Evolutionary conservation across 2,329 filamentous ascomycete species (phyloP).

Genomic region (Cercospora sp.): DNA sequence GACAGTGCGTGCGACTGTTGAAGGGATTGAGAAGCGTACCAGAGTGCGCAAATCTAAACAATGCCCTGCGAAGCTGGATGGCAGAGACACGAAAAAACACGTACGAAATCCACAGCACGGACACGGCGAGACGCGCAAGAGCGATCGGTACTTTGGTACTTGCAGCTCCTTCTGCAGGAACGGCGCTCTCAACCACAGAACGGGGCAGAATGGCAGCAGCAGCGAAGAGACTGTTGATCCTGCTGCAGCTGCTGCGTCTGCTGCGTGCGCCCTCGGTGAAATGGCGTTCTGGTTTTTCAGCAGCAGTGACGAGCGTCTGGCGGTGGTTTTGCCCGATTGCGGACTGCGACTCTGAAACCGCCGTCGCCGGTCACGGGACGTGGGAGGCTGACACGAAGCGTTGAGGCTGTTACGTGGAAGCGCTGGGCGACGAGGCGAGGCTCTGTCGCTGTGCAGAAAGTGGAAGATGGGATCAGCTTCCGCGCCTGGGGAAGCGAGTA

Average conservation of each 20-base stretch:
- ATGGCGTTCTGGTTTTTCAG: background rate
- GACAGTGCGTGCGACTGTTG: background rate
- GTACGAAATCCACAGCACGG: background rate
- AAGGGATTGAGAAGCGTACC: background rate
- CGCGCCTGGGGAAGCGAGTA: background rate
- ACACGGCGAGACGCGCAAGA: background rate
- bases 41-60: background rate
- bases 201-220: background rate
- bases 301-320: background rate
- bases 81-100: background rate
- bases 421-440: background rate
- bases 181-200: background rate
- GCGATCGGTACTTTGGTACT: background rate
- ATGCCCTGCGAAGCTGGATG: background rate
- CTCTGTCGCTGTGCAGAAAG: background rate
- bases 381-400: background rate
- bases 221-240: background rate
- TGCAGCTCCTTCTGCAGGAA: background rate
- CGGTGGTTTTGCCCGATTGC: background rate
- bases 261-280: background rate
- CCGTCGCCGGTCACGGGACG: background rate
- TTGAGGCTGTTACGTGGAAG: background rate
- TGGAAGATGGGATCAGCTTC: background rate
- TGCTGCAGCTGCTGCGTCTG: background rate
- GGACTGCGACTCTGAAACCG: background rate